These are phyloP conservation scores for Pseudogymnoascus verrucosus DNA, from an alignment of 2,329 filamentous ascomycete species.

Conservation along the genomic window DNA sequence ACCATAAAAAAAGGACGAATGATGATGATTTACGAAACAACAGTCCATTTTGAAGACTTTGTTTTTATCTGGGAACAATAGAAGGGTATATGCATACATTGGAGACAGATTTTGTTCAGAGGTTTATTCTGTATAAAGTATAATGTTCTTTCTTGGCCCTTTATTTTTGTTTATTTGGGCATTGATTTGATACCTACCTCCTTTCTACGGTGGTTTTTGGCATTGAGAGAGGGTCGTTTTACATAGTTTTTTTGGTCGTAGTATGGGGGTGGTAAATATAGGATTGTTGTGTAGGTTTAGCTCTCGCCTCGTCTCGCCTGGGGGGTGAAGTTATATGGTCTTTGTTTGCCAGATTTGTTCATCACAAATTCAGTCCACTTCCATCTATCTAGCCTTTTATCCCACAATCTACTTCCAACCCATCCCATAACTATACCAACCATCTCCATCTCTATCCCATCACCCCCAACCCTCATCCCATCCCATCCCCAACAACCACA, in stretches of 20 bases:
- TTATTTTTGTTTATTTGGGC: not conserved
- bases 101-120: not conserved
- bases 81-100: not conserved
- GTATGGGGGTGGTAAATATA: not conserved
- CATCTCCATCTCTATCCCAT: not conserved
- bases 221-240: not conserved
- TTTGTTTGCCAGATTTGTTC: not conserved
- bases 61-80: not conserved
- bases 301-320: not conserved
- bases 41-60: not conserved
- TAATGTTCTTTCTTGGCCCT: not conserved
- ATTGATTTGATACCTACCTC: not conserved
- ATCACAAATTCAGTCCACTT: not conserved
- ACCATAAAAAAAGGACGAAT: not conserved
- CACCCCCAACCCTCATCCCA: not conserved
- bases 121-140: slow-evolving; percentile 6
- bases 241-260: not conserved
- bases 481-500: no score
- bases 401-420: not conserved
- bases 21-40: slow-evolving; percentile 2
- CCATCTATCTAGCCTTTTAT: not conserved
- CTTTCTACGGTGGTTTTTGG: not conserved
- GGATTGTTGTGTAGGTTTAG: not conserved
- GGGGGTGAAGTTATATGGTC: not conserved
- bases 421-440: not conserved